These are phyloP conservation scores for Pulveroboletus sp. DNA, from an alignment of 768 basidiomycete genomes.

Conservation along the genomic window DNA sequence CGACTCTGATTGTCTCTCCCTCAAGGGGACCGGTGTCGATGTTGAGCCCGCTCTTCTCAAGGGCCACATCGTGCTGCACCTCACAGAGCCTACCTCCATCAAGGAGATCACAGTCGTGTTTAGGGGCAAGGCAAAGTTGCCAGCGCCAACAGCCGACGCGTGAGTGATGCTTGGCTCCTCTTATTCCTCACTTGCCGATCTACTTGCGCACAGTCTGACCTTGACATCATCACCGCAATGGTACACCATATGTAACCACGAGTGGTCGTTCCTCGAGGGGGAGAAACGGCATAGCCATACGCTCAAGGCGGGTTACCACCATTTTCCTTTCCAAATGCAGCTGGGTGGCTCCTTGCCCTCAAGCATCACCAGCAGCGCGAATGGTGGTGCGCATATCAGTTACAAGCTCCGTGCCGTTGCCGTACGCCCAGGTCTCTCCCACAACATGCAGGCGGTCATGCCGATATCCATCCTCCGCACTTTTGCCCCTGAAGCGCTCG, in stretches of 20 bases:
- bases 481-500: constrained; percentile 77
- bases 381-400: constrained; percentile 62
- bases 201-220: constrained; percentile 11
- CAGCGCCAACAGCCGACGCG: constrained; percentile 55
- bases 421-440: constrained; percentile 68
- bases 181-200: constrained; percentile 1
- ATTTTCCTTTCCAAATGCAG: constrained; percentile 88
- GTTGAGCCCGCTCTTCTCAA: constrained; percentile 78
- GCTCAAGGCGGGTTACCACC: constrained; percentile 91
- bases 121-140: constrained; percentile 75
- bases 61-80: constrained; percentile 75
- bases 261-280: constrained; percentile 91
- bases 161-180: constrained; percentile 35
- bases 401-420: constrained; percentile 90
- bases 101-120: constrained; percentile 84
- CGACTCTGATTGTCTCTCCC: constrained; percentile 60
- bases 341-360: constrained; percentile 86
- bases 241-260: constrained; percentile 72
- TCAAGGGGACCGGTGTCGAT: constrained; percentile 79
- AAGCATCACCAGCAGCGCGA: constrained; percentile 51
- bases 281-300: constrained; percentile 77
- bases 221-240: constrained; percentile 39
- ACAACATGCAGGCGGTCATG: constrained; percentile 58
- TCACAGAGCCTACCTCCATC: constrained; percentile 78
- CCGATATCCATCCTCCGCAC: constrained; percentile 70